Percentiles rank a stretch among this genome's conserved stretches.
Conservation (phyloP, 164 flowering plant species). For the Dillenia turbinata region DNA sequence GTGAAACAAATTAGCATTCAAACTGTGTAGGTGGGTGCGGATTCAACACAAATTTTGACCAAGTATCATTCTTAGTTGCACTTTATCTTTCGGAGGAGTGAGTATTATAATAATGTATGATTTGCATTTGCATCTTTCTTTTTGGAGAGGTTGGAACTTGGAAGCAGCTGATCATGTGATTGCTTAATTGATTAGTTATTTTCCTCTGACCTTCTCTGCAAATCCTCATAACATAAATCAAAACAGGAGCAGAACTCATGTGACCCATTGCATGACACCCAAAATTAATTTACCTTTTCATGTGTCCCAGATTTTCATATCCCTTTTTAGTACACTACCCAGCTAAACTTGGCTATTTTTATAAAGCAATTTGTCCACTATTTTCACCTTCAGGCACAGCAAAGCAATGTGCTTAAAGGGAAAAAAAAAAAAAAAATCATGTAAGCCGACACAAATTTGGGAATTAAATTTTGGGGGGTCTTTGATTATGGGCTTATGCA, state of each 20-base stretch:
- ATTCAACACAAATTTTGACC: too few species aligned
- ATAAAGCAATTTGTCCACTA: conserved; percentile 16
- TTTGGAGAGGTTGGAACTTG: conserved; percentile 20
- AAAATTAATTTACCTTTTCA: conserved; percentile 15
- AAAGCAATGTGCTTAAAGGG: too few species aligned
- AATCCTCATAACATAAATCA: conserved; percentile 10
- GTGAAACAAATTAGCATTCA: too few species aligned
- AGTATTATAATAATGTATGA: too few species aligned
- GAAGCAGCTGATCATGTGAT: conserved; percentile 47
- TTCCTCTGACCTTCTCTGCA: conserved; percentile 21
- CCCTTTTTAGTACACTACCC: conserved; percentile 5
- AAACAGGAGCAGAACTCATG: conserved; percentile 21
- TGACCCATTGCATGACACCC: conserved; percentile 32
- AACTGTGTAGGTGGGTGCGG: too few species aligned
- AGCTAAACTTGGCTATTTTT: conserved; percentile 24
- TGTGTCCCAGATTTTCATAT: conserved; percentile 5
- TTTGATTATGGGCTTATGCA: too few species aligned
- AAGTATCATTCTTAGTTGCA: too few species aligned
- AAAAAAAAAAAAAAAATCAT: too few species aligned
- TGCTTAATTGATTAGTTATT: conserved; percentile 26
- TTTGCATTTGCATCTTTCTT: neutral
- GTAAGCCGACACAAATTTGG: too few species aligned
- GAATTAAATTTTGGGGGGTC: too few species aligned
- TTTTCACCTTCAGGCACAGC: too few species aligned
- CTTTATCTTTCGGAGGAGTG: too few species aligned